Conservation (phyloP, 768 basidiomycete genomes). For the Termitomyces heimii region DNA sequence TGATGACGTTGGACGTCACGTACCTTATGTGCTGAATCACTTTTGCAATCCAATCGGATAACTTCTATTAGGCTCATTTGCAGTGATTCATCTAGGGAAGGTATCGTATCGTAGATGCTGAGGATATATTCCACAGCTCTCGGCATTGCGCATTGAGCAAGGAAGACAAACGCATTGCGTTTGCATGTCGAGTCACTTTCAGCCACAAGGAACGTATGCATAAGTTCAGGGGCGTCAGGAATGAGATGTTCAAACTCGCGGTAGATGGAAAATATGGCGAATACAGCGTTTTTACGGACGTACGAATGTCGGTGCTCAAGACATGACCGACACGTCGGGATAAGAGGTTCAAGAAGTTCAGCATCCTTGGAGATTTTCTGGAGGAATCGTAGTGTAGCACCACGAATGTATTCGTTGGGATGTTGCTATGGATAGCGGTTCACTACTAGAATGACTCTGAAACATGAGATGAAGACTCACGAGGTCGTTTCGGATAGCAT, state of each 20-base stretch:
- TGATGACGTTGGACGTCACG: conserved; percentile 20
- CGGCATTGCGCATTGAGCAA: conserved; percentile 78
- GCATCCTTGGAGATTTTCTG: conserved; percentile 92
- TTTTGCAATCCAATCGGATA: conserved; percentile 83
- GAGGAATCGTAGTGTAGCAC: conserved; percentile 93
- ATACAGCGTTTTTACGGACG: conserved; percentile 97
- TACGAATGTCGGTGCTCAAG: conserved; percentile 97
- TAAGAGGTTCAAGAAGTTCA: conserved; percentile 92
- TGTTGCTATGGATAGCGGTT: conserved; percentile 66
- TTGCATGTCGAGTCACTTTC: conserved; percentile 96
- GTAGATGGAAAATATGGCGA: conserved; percentile 92
- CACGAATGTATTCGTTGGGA: conserved; percentile 98
- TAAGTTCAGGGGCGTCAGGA: conserved; percentile 61
- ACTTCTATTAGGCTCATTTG: conserved; percentile 97
- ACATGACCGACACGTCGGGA: conserved; percentile 90
- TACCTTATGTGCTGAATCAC: conserved; percentile 77
- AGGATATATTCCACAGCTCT: conserved; percentile 92
- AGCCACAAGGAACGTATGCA: conserved; percentile 93
- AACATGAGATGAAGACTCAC: conserved; percentile 38
- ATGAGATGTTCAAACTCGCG: conserved; percentile 74
- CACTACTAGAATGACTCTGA: neutral
- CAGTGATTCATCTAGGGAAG: conserved; percentile 80
- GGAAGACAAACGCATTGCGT: conserved; percentile 94
- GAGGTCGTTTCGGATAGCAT: conserved; percentile 96
- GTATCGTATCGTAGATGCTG: conserved; percentile 78